Evolutionary conservation across 352 stramenopile genomes (phyloP).

Genomic region (Phytopythium boreale): DNA sequence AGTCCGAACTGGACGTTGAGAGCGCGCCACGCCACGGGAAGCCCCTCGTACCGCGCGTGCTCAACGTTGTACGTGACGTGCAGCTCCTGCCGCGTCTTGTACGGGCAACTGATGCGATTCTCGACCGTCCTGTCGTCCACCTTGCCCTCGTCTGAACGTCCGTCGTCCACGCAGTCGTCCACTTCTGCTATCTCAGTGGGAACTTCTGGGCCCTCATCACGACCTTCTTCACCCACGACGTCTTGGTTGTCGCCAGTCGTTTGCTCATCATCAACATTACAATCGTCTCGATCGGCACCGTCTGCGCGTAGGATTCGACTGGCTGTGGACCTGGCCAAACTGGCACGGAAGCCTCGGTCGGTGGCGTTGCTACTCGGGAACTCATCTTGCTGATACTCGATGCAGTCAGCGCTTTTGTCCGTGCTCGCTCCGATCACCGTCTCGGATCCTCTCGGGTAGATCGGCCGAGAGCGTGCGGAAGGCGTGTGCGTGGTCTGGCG

Average conservation of each 20-base stretch:
- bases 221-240: neutral
- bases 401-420: neutral
- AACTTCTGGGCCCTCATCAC: neutral
- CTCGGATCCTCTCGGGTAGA: neutral
- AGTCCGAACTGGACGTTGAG: constrained; percentile 80
- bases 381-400: neutral
- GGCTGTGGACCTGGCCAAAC: too few relatives aligned
- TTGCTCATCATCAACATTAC: neutral
- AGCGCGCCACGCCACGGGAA: constrained; percentile 56
- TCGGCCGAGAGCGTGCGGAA: neutral
- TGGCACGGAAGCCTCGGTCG: too few relatives aligned
- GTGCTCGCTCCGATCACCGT: neutral
- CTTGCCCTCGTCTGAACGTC: neutral
- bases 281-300: neutral
- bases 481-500: neutral
- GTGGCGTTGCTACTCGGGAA: neutral
- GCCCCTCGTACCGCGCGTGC: constrained; percentile 65
- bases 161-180: neutral
- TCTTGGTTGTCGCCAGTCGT: neutral
- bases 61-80: constrained; percentile 78
- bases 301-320: neutral
- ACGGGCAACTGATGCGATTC: constrained; percentile 60
- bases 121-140: neutral
- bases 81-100: constrained; percentile 59
- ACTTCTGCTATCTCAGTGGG: neutral